phyloP scores from a whole-genome alignment of 495 filamentous ascomycete genomes.

The Aspergillus ellipticus region DNA sequence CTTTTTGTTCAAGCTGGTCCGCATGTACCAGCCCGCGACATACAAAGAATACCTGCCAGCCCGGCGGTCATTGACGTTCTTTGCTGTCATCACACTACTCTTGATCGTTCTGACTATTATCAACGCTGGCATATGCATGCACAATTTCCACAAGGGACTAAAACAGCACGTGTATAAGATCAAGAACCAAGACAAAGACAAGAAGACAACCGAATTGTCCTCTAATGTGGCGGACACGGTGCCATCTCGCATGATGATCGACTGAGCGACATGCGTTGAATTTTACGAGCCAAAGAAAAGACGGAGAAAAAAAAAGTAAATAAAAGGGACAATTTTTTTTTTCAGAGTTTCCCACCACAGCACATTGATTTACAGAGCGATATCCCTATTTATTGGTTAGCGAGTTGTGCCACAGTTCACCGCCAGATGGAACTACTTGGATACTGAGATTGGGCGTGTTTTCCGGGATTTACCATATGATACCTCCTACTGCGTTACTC shows the following conservation, averaged over 20 bases:
- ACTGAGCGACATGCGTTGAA: conserved; percentile 44
- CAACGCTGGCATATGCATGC: conserved; percentile 80
- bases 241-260: conserved; percentile 84
- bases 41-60: conserved; percentile 63
- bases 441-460: conserved; percentile 26
- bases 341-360: not conserved
- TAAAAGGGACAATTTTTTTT: conserved; percentile 1
- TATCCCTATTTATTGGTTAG: conserved; percentile 12
- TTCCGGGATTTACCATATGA: conserved; percentile 30
- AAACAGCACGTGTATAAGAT: conserved; percentile 78
- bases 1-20: conserved; percentile 96
- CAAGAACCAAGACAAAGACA: conserved; percentile 63
- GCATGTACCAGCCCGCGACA: conserved; percentile 74
- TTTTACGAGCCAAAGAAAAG: not conserved
- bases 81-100: conserved; percentile 86
- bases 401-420: conserved; percentile 10
- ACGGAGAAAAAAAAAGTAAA: not conserved
- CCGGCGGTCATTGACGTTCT: conserved; percentile 77
- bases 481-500: conserved; percentile 31
- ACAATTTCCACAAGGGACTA: conserved; percentile 87
- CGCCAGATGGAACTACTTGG: conserved; percentile 11
- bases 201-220: conserved; percentile 71
- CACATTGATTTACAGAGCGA: not conserved
- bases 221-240: conserved; percentile 42
- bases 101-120: conserved; percentile 85